Percentiles rank a stretch among this genome's conserved stretches.
Evolutionary conservation across 257 asterid species (phyloP).

Genomic region (Linderniella brevidens): DNA sequence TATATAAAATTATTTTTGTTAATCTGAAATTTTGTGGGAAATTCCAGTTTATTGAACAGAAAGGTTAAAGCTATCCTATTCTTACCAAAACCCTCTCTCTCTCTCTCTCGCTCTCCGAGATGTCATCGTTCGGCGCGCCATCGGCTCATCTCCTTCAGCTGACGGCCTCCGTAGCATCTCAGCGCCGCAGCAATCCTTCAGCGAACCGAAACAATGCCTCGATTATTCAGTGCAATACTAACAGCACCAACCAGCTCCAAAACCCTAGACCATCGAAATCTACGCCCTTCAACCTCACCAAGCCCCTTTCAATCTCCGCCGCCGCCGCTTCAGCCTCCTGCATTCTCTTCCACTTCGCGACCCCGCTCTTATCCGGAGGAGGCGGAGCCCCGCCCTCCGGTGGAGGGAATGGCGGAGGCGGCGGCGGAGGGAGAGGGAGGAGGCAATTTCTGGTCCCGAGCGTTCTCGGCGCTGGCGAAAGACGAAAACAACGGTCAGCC

Average conservation of each 20-base stretch:
- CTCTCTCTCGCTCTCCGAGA: not conserved
- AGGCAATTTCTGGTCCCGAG: conserved; percentile 44
- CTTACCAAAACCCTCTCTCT: not conserved
- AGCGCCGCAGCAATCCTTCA: not conserved
- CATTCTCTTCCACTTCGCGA: conserved; percentile 32
- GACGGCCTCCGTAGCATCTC: not conserved
- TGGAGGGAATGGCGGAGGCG: conserved; percentile 30
- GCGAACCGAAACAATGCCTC: not conserved
- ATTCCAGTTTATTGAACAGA: no score
- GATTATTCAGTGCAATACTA: conserved; percentile 13
- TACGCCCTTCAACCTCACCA: conserved; percentile 10
- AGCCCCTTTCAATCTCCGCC: conserved; percentile 23
- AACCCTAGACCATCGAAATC: conserved; percentile 37
- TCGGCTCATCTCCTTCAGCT: not conserved
- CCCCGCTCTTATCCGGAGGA: conserved; percentile 24
- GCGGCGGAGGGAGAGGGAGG: conserved; percentile 26
- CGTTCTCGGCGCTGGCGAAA: conserved; percentile 46
- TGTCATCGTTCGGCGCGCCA: conserved; percentile 2
- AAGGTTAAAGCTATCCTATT: no score
- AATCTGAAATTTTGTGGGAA: no score
- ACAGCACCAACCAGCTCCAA: conserved; percentile 20
- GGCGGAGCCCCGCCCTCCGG: conserved; percentile 21
- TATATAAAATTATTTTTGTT: no score
- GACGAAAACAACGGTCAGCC: conserved; percentile 53
- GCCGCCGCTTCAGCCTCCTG: conserved; percentile 49